Conservation (phyloP, 306 rosid genomes). For the Benincasa hispida region DNA sequence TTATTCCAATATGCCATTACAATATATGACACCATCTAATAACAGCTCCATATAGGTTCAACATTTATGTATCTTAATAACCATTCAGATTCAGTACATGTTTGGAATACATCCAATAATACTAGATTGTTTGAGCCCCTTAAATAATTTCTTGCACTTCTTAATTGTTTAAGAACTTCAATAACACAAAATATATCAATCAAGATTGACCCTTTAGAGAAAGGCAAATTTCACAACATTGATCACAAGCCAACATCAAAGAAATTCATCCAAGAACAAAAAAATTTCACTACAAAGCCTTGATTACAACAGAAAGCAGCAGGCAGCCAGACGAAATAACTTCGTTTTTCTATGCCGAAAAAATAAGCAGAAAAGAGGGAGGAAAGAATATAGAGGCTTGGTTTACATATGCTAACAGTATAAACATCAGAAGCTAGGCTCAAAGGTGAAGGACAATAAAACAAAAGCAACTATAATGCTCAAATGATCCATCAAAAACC, state of each 20-base stretch:
- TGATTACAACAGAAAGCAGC: slow-evolving; percentile 3
- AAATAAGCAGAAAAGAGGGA: not conserved
- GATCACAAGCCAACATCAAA: not conserved
- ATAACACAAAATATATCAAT: no score
- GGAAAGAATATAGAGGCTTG: not conserved
- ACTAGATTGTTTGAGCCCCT: not conserved
- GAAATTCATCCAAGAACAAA: not conserved
- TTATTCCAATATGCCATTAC: no score
- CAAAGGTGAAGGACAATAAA: not conserved
- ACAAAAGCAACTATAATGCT: not conserved
- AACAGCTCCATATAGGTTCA: not conserved
- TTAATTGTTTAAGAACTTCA: not conserved
- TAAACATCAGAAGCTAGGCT: slow-evolving; percentile 6
- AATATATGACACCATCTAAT: no score
- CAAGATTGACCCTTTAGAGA: not conserved
- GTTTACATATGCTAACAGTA: slow-evolving; percentile 3
- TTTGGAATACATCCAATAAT: no score
- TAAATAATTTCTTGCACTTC: not conserved
- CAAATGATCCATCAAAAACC: not conserved
- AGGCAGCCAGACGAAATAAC: not conserved
- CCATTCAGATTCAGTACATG: not conserved
- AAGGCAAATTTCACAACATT: not conserved
- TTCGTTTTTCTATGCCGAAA: not conserved
- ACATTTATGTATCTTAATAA: not conserved
- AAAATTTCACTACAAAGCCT: not conserved